Evolutionary conservation across 2,329 filamentous ascomycete species (phyloP).

Genomic region (Aspergillus hortae): DNA sequence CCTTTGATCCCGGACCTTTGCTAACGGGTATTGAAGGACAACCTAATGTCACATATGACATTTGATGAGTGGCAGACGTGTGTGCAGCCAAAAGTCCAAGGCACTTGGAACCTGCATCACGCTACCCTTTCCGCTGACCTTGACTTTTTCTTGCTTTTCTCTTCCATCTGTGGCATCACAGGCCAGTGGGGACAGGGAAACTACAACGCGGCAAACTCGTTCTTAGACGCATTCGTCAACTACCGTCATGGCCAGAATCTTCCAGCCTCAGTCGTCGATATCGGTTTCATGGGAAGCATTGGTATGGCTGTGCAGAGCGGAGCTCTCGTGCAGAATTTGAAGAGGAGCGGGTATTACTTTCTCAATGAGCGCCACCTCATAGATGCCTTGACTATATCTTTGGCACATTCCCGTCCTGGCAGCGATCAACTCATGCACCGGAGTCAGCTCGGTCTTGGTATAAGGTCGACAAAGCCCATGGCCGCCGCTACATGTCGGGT

Average conservation of each 20-base stretch:
- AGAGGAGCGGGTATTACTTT: too few species aligned
- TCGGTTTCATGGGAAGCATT: slow-evolving; percentile 18
- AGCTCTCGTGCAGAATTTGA: too few species aligned
- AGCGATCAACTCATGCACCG: too few species aligned
- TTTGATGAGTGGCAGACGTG: slow-evolving; percentile 29
- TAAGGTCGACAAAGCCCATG: too few species aligned
- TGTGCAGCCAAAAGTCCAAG: slow-evolving; percentile 32
- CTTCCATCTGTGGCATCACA: slow-evolving; percentile 27
- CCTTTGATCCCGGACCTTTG: not conserved
- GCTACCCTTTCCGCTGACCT: slow-evolving; percentile 5
- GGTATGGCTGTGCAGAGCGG: too few species aligned
- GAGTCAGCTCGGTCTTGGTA: too few species aligned
- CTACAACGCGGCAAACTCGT: slow-evolving; percentile 34
- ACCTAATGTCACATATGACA: slow-evolving; percentile 28
- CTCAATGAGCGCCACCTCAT: too few species aligned
- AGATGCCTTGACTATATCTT: too few species aligned
- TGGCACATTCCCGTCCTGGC: too few species aligned
- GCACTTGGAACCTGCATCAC: slow-evolving; percentile 28
- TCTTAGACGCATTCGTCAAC: slow-evolving; percentile 25
- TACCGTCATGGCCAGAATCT: slow-evolving; percentile 21
- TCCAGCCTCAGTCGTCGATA: slow-evolving; percentile 18
- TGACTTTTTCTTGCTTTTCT: slow-evolving; percentile 28
- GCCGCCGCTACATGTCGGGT: too few species aligned
- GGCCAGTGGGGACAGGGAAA: slow-evolving; percentile 42
- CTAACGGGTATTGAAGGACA: slow-evolving; percentile 4